phyloP scores from a whole-genome alignment of 345 rosid genomes.

The Salix exigua region DNA sequence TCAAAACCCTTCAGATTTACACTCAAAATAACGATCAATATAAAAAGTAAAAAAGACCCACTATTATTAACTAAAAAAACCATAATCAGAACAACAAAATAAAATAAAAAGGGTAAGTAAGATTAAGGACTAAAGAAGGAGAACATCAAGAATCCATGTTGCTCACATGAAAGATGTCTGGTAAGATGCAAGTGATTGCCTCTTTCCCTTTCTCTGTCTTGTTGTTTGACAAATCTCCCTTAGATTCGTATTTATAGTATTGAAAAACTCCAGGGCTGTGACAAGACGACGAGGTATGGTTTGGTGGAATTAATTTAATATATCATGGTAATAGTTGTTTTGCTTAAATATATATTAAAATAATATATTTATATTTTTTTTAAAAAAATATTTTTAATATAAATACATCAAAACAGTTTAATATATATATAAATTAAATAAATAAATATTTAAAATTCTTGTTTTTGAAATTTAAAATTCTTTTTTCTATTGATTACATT shows the following conservation, averaged over 20 bases:
- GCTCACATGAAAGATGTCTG: neutral
- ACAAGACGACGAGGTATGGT: neutral
- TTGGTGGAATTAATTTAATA: neutral
- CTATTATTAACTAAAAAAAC: too few species aligned
- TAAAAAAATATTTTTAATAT: too few species aligned
- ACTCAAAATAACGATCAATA: neutral
- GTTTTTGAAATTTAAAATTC: too few species aligned
- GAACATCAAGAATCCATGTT: neutral
- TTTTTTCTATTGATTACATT: too few species aligned
- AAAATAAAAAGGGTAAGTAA: neutral
- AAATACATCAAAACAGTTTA: too few species aligned
- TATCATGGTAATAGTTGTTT: too few species aligned
- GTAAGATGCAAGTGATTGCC: neutral
- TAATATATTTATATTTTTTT: too few species aligned
- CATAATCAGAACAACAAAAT: neutral
- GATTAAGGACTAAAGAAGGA: neutral
- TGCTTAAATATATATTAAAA: too few species aligned
- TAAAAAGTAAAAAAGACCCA: neutral
- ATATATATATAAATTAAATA: too few species aligned
- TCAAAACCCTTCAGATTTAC: neutral
- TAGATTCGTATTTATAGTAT: neutral
- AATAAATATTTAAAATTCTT: too few species aligned
- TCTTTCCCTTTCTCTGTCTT: neutral
- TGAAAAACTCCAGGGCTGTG: neutral
- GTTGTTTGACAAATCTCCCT: neutral